Conservation (phyloP, 805 yeast species). For the Candida boidinii region DNA sequence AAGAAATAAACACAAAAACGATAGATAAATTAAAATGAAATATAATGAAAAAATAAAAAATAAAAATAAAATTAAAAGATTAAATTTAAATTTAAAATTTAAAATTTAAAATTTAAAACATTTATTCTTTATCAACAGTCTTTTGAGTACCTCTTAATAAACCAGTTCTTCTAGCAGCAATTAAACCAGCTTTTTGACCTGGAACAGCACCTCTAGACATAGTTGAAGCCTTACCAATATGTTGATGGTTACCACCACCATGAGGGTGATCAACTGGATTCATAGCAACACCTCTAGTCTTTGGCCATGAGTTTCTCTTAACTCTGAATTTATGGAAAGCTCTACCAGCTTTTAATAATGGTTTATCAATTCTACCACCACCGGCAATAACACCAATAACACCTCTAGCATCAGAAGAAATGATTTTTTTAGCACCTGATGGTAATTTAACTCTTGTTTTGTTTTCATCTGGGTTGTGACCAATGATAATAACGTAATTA, state of each 20-base stretch:
- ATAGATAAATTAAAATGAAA: no score
- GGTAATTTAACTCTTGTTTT: constrained; percentile 99
- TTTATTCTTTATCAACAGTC: no score
- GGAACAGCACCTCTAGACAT: constrained; percentile 99
- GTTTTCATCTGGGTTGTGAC: constrained; percentile 98
- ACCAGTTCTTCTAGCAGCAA: constrained; percentile 99
- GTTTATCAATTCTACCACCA: constrained; percentile 99
- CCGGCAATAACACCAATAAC: constrained; percentile 99
- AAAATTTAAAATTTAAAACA: no score
- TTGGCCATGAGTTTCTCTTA: constrained; percentile 99
- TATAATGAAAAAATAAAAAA: no score
- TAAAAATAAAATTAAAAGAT: no score
- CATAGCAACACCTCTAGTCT: constrained; percentile 99
- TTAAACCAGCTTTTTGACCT: constrained; percentile 99
- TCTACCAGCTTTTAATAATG: constrained; percentile 99
- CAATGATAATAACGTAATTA: constrained; percentile 97
- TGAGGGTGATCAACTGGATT: constrained; percentile 99
- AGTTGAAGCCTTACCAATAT: constrained; percentile 99
- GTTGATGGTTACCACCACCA: constrained; percentile 99
- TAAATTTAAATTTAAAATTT: no score
- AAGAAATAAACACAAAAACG: not conserved
- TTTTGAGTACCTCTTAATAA: constrained; percentile 88
- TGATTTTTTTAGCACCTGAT: constrained; percentile 97
- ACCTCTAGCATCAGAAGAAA: constrained; percentile 97
- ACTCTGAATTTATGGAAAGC: constrained; percentile 99